Evolutionary conservation across 306 rosid species (phyloP).

Genomic region (Myrica gale): DNA sequence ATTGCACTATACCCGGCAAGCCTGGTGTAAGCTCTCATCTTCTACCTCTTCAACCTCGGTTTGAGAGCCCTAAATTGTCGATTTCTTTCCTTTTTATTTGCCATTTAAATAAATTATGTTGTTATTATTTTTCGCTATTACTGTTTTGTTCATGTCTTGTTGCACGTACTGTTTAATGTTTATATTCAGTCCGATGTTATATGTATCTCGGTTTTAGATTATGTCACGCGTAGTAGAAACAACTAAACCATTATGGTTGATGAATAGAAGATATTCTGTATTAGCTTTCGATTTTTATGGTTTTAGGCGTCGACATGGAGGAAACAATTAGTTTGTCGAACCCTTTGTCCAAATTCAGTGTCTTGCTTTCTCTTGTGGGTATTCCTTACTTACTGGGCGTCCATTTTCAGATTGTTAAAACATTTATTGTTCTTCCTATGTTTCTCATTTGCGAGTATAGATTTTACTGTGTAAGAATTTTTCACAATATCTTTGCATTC

Average conservation of each 20-base stretch:
- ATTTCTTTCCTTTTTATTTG: too few relatives aligned
- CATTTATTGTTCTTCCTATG: background rate
- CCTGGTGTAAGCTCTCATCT: constrained; percentile 52
- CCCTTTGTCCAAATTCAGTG: background rate
- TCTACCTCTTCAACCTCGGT: background rate
- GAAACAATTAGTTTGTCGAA: background rate
- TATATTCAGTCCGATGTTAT: background rate
- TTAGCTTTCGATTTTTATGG: background rate
- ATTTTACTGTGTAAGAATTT: too few relatives aligned
- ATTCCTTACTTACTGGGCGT: too few relatives aligned
- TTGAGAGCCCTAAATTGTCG: background rate
- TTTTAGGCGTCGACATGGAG: background rate
- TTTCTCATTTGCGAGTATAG: background rate
- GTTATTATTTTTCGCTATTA: background rate
- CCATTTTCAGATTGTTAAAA: background rate
- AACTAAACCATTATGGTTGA: background rate
- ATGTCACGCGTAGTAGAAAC: background rate
- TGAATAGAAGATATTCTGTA: too few relatives aligned
- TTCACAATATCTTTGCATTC: too few relatives aligned
- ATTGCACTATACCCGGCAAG: constrained; percentile 95
- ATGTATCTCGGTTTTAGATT: background rate
- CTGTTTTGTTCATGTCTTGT: background rate
- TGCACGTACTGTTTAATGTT: background rate
- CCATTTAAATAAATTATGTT: too few relatives aligned
- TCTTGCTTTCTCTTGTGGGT: too few relatives aligned